Evolutionary conservation across 257 asterid genomes (phyloP).

Genomic region (Buddleja alternifolia): DNA sequence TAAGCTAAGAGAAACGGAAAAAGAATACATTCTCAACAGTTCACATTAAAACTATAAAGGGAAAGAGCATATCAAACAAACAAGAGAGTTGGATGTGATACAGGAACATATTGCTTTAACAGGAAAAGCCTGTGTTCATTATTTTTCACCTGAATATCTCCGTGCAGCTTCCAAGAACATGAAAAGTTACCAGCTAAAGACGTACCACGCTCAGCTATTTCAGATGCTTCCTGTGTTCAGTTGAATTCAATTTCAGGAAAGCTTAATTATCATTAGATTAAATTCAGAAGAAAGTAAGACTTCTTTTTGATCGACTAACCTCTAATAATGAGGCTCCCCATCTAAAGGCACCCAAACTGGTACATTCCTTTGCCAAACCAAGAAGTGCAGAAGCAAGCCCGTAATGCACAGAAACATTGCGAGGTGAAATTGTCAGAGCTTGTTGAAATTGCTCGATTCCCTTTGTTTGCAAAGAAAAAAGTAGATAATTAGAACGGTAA

Average conservation of each 20-base stretch:
- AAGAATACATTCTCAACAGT: conserved; percentile 27
- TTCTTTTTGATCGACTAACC: conserved; percentile 51
- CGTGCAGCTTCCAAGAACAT: conserved; percentile 91
- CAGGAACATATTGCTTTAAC: conserved; percentile 4
- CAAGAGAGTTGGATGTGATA: neutral
- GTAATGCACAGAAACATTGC: conserved; percentile 71
- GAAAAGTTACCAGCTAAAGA: conserved; percentile 69
- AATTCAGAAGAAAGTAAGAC: conserved; percentile 25
- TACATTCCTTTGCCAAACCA: conserved; percentile 85
- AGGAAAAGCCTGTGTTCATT: neutral
- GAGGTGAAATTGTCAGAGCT: conserved; percentile 71
- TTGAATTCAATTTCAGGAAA: conserved; percentile 31
- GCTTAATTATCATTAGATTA: conserved; percentile 24
- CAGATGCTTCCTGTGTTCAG: conserved; percentile 81
- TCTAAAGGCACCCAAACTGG: conserved; percentile 73
- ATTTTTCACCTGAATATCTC: conserved; percentile 85
- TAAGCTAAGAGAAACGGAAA: conserved; percentile 60
- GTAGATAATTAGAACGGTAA: conserved; percentile 15
- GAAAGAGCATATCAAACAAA: conserved; percentile 14
- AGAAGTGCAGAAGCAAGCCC: conserved; percentile 93
- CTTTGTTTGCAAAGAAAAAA: conserved; percentile 39
- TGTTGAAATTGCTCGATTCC: conserved; percentile 83
- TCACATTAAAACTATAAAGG: conserved; percentile 24
- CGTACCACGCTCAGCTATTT: conserved; percentile 58
- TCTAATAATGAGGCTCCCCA: conserved; percentile 94